Conservation (phyloP, 306 rosid genomes). For the Astragalus membranaceus region DNA sequence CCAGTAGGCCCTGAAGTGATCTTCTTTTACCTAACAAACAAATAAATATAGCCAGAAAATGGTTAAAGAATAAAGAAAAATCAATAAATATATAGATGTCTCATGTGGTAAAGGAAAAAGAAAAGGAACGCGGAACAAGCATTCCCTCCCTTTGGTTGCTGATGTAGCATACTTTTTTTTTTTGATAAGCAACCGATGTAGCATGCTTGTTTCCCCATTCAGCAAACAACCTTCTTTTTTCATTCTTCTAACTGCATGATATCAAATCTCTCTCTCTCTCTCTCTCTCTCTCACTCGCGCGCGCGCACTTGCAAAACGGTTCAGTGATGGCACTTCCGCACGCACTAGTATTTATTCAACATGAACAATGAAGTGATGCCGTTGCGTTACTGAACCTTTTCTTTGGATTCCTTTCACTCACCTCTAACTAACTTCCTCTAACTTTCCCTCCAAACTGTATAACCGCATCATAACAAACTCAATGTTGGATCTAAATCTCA, state of each 20-base stretch:
- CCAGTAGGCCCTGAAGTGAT: not conserved
- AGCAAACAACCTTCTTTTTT: not conserved
- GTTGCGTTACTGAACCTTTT: not conserved
- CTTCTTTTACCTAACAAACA: not conserved
- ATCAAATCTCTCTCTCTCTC: not conserved
- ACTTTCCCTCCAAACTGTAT: too few species aligned
- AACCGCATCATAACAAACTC: conserved; percentile 14
- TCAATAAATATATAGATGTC: not conserved
- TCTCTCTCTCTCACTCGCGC: not conserved
- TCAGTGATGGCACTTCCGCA: not conserved
- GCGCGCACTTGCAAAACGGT: not conserved
- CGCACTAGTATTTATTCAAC: not conserved
- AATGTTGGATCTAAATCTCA: conserved; percentile 89
- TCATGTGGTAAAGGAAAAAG: not conserved
- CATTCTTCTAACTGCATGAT: conserved; percentile 21
- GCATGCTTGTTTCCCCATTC: not conserved
- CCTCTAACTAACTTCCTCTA: not conserved
- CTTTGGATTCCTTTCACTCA: not conserved
- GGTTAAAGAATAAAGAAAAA: not conserved
- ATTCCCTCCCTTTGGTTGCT: too few species aligned
- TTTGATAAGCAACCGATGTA: too few species aligned
- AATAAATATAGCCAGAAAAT: conserved; percentile 3
- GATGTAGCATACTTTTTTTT: too few species aligned
- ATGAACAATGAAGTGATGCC: not conserved
- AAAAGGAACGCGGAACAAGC: not conserved